phyloP scores from a whole-genome alignment of 2,329 filamentous ascomycete genomes.

The Ceratocystis lukuohia region DNA sequence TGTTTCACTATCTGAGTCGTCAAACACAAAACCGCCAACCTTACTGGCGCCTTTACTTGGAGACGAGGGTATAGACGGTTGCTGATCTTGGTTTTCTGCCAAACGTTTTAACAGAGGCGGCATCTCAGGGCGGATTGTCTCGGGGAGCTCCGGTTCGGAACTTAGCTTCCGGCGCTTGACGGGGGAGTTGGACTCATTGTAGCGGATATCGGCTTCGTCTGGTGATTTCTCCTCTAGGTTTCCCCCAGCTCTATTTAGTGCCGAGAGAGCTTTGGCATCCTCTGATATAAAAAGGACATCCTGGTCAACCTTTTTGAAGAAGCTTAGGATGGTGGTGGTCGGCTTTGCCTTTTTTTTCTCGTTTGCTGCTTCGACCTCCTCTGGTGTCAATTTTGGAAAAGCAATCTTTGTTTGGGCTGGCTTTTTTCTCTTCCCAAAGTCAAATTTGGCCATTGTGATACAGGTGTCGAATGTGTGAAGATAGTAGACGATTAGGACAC shows the following conservation, averaged over 20 bases:
- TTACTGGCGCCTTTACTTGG: conserved; percentile 20
- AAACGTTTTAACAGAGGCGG: background rate
- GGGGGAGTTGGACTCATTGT: conserved; percentile 21
- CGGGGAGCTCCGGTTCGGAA: conserved; percentile 20
- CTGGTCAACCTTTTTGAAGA: conserved; percentile 56
- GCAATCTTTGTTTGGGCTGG: conserved; percentile 15
- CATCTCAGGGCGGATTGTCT: background rate
- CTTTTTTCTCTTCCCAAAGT: conserved; percentile 19
- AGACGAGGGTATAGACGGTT: conserved; percentile 20
- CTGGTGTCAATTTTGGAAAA: conserved; percentile 18
- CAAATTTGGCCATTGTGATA: conserved; percentile 13
- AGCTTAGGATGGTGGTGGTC: conserved; percentile 58
- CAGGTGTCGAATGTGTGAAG: background rate
- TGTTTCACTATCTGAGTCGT: conserved; percentile 51
- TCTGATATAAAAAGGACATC: conserved; percentile 20
- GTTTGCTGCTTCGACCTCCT: conserved; percentile 15
- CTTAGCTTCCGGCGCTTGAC: conserved; percentile 34
- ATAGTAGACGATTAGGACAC: background rate
- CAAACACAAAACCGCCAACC: conserved; percentile 44
- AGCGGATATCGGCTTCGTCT: conserved; percentile 14
- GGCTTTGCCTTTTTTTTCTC: conserved; percentile 30
- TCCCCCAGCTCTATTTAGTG: conserved; percentile 26
- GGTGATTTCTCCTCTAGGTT: conserved; percentile 23
- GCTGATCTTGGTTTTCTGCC: background rate
- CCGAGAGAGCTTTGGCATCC: conserved; percentile 23